These are phyloP conservation scores for Arthrinium puccinioides DNA, from an alignment of 2,329 filamentous ascomycete species.

Conservation along the genomic window DNA sequence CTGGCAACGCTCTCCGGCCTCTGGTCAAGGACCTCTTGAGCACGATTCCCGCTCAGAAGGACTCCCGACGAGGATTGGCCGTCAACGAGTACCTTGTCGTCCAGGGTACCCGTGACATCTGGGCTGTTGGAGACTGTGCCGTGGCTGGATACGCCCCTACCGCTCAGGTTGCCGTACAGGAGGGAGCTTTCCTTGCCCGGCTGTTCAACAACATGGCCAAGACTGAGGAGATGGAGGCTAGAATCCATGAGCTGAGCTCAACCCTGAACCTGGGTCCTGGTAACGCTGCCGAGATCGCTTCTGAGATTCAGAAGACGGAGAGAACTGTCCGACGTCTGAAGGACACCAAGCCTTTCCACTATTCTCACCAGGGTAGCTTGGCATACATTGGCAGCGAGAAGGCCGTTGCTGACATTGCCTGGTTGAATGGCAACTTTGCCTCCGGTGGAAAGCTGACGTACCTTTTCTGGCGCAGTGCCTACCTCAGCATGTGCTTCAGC, in stretches of 20 bases:
- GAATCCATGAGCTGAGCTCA: slow-evolving; percentile 63
- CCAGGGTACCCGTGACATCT: slow-evolving; percentile 93
- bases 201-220: slow-evolving; percentile 99
- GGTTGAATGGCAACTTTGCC: slow-evolving; percentile 95
- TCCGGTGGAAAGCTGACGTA: slow-evolving; percentile 91
- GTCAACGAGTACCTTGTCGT: slow-evolving; percentile 99
- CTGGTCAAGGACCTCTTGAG: slow-evolving; percentile 86
- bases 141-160: slow-evolving; percentile 97
- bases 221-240: slow-evolving; percentile 72
- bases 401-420: slow-evolving; percentile 93
- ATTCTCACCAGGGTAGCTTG: slow-evolving; percentile 93
- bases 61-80: slow-evolving; percentile 86
- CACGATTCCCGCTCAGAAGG: slow-evolving; percentile 89
- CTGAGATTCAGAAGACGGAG: slow-evolving; percentile 79
- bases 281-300: slow-evolving; percentile 59
- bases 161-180: slow-evolving; percentile 91
- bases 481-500: slow-evolving; percentile 99
- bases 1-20: slow-evolving; percentile 86
- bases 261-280: slow-evolving; percentile 53
- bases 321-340: slow-evolving; percentile 82
- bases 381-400: slow-evolving; percentile 98
- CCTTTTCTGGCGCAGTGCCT: slow-evolving; percentile 96
- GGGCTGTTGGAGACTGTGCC: slow-evolving; percentile 96
- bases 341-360: slow-evolving; percentile 95
- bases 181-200: slow-evolving; percentile 88